These are phyloP conservation scores for Backusella mclennaniae DNA, from an alignment of 192 early-diverging fungal species.

Conservation along the genomic window DNA sequence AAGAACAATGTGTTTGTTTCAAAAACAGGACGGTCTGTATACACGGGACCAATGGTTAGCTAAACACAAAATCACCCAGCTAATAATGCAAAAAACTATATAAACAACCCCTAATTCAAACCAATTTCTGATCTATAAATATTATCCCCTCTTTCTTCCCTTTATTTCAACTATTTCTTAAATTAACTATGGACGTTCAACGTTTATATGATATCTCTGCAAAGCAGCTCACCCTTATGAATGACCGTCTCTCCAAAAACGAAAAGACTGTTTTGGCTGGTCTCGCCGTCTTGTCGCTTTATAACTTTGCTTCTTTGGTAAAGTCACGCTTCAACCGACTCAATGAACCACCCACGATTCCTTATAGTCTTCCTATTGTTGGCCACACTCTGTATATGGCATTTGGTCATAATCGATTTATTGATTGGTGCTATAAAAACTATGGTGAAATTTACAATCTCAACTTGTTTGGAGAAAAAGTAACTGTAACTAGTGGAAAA, in stretches of 20 bases:
- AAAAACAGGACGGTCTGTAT: not conserved
- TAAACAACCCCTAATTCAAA: not conserved
- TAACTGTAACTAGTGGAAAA: conserved; percentile 13
- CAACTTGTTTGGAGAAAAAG: conserved; percentile 16
- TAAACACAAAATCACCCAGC: not conserved
- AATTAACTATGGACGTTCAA: not conserved
- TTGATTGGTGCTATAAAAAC: conserved; percentile 23
- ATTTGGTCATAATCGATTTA: conserved; percentile 3
- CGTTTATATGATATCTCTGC: not conserved
- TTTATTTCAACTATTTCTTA: not conserved
- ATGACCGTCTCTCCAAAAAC: not conserved
- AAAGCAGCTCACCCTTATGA: not conserved
- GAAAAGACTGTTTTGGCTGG: not conserved
- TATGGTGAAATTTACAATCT: conserved; percentile 31
- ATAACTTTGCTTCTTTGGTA: not conserved
- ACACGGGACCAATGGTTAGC: not conserved
- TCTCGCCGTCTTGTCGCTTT: not conserved
- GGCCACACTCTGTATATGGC: conserved; percentile 25
- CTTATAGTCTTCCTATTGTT: conserved; percentile 24
- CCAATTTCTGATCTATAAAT: not conserved
- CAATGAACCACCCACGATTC: conserved; percentile 12
- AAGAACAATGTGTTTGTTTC: not conserved
- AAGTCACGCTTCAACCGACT: not conserved
- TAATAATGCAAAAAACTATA: not conserved
- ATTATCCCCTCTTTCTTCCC: not conserved